Evolutionary conservation across 257 asterid genomes (phyloP).

Genomic region (Solanum chiquidenum): DNA sequence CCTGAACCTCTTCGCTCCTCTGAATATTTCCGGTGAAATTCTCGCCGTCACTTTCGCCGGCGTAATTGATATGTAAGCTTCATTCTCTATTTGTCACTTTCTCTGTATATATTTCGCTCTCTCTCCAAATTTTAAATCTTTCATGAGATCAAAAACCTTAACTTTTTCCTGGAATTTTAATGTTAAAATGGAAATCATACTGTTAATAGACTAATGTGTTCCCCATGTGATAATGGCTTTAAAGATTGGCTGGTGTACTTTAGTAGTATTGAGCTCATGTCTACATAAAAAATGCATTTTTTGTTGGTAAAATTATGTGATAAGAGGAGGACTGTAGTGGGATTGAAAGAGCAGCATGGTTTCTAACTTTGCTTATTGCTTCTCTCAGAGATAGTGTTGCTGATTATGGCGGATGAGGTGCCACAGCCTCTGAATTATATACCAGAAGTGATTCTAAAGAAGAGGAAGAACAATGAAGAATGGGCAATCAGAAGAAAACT

Average conservation of each 20-base stretch:
- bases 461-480: constrained; percentile 77
- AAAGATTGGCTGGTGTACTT: background rate
- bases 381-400: constrained; percentile 1
- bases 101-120: background rate
- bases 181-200: background rate
- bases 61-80: background rate
- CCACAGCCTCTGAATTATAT: constrained; percentile 42
- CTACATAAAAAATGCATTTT: background rate
- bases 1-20: background rate
- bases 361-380: background rate
- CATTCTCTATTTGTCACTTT: background rate
- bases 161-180: background rate
- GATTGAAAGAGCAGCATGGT: background rate
- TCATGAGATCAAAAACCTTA: background rate
- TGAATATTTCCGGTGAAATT: background rate
- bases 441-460: constrained; percentile 80
- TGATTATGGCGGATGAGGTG: constrained; percentile 30
- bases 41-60: background rate
- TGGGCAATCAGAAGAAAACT: constrained; percentile 77
- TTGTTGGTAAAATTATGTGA: background rate
- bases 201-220: background rate
- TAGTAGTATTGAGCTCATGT: background rate
- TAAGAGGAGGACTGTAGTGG: background rate
- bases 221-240: background rate
- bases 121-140: background rate